Percentiles rank a stretch among this genome's conserved stretches.
These are phyloP conservation scores for Podospora conica DNA, from an alignment of 495 filamentous ascomycete genomes.

Conservation along the genomic window DNA sequence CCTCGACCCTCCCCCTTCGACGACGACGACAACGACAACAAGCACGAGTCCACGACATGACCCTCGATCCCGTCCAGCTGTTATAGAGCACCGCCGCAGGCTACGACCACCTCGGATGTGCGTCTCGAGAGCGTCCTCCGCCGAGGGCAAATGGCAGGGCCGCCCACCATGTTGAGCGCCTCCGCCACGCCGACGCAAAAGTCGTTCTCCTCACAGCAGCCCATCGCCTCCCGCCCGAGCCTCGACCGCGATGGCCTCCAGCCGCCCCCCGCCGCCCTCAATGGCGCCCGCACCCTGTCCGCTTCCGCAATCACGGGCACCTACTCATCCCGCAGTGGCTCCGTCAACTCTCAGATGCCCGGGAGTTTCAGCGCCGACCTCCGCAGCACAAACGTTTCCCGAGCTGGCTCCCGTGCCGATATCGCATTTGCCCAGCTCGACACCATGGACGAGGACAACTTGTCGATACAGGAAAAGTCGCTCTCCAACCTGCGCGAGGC, in stretches of 20 bases:
- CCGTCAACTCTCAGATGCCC: conserved; percentile 63
- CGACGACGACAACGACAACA: background rate
- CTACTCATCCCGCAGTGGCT: conserved; percentile 57
- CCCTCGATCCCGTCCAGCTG: background rate
- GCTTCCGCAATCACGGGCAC: conserved; percentile 47
- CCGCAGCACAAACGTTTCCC: conserved; percentile 62
- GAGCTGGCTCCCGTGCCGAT: conserved; percentile 63
- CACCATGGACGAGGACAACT: conserved; percentile 60
- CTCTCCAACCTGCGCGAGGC: conserved; percentile 68
- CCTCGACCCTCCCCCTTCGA: background rate
- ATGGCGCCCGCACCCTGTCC: conserved; percentile 46
- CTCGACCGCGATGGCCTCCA: conserved; percentile 51
- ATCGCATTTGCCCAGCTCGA: conserved; percentile 45
- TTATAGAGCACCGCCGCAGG: background rate
- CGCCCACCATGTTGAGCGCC: conserved; percentile 53
- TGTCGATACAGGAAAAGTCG: conserved; percentile 59
- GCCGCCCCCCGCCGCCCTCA: conserved; percentile 28
- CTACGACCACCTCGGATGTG: conserved; percentile 12
- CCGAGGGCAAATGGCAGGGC: conserved; percentile 49
- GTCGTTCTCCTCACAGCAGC: conserved; percentile 53
- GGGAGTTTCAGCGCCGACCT: conserved; percentile 92
- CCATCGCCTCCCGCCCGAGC: conserved; percentile 40
- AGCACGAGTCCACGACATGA: background rate
- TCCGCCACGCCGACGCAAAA: conserved; percentile 69
- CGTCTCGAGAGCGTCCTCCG: conserved; percentile 27